These are phyloP conservation scores for Gloeostereum incarnatum DNA, from an alignment of 768 basidiomycete species.

Conservation along the genomic window DNA sequence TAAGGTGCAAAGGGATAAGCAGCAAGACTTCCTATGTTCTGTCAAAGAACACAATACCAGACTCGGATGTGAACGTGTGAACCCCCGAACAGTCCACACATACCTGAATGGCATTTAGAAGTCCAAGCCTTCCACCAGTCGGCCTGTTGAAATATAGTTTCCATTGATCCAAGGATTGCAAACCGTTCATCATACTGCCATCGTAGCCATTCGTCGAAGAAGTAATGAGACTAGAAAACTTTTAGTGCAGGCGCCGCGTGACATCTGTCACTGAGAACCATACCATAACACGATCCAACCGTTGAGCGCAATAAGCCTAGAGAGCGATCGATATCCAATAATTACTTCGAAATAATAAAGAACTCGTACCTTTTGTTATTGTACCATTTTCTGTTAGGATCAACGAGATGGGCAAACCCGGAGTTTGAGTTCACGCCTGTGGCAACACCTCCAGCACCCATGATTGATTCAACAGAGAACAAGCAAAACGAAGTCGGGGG, in stretches of 20 bases:
- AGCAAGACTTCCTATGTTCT: conserved; percentile 65
- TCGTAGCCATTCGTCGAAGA: conserved; percentile 73
- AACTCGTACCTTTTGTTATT: conserved; percentile 60
- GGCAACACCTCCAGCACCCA: conserved; percentile 35
- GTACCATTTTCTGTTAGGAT: conserved; percentile 66
- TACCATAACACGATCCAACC: conserved; percentile 59
- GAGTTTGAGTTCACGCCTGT: conserved; percentile 18
- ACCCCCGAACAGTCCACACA: conserved; percentile 11
- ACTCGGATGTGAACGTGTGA: not conserved
- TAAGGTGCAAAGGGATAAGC: conserved; percentile 68
- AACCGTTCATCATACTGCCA: conserved; percentile 74
- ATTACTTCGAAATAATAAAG: not conserved
- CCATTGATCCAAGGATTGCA: conserved; percentile 65
- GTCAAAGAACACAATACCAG: not conserved
- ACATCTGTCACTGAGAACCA: conserved; percentile 2
- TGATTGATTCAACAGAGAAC: no score
- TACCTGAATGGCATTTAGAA: conserved; percentile 71
- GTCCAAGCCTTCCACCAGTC: conserved; percentile 45
- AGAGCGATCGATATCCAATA: not conserved
- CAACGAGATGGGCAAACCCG: conserved; percentile 44
- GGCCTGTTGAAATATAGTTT: conserved; percentile 50
- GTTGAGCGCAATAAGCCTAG: conserved; percentile 52
- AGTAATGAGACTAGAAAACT: conserved; percentile 54
- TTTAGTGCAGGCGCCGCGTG: no score
- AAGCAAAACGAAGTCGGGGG: conserved; percentile 14